A percentile compares a stretch with the other conserved stretches of the same genome.
Conservation (phyloP, 805 yeast genomes). For the Candida dajiaensis region DNA sequence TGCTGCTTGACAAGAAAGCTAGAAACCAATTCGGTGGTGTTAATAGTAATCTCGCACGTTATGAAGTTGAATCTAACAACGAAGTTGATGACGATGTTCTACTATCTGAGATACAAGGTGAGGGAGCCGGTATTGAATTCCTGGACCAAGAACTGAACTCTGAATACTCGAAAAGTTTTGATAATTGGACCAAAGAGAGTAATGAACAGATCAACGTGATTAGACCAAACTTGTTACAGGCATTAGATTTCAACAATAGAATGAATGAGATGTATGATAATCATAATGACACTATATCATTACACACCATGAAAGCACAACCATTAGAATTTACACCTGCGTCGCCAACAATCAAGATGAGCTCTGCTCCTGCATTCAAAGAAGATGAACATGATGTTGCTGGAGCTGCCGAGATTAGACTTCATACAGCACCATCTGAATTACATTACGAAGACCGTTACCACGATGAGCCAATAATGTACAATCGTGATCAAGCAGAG, state of each 20-base stretch:
- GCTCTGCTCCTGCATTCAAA: constrained; percentile 16
- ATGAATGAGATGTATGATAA: constrained; percentile 6
- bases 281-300: constrained; percentile 8
- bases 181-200: constrained; percentile 16
- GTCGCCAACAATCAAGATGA: constrained; percentile 10
- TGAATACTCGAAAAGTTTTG: constrained; percentile 9
- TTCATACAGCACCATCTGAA: constrained; percentile 14
- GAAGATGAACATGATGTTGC: constrained; percentile 8
- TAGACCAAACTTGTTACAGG: constrained; percentile 22
- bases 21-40: constrained; percentile 13
- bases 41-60: background rate
- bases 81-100: constrained; percentile 22
- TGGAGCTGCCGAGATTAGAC: constrained; percentile 15
- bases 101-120: constrained; percentile 5
- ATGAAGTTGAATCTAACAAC: constrained; percentile 11
- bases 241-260: constrained; percentile 19
- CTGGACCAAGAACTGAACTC: constrained; percentile 11
- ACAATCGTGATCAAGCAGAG: background rate
- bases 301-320: constrained; percentile 6
- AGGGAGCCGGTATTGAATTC: constrained; percentile 12
- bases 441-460: constrained; percentile 4
- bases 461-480: constrained; percentile 1
- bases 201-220: constrained; percentile 4
- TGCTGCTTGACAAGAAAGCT: constrained; percentile 18
- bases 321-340: background rate